phyloP scores from a whole-genome alignment of 176 grass and related monocot species.

The Cenchrus purpureus region DNA sequence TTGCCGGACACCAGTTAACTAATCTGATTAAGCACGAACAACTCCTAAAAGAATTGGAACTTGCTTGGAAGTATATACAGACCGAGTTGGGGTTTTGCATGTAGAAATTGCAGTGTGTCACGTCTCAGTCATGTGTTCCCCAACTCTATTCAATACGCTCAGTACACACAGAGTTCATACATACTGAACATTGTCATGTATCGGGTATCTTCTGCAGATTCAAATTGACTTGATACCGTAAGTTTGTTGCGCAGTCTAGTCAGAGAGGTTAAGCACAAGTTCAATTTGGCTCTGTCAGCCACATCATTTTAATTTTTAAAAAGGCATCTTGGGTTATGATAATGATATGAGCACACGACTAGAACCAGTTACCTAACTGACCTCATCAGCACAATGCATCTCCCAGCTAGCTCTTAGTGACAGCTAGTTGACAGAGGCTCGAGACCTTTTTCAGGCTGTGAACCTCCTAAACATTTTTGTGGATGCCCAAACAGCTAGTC shows the following conservation, averaged over 20 bases:
- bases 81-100: neutral
- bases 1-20: neutral
- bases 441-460: neutral
- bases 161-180: neutral
- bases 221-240: neutral
- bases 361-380: constrained; percentile 18
- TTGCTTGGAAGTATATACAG: neutral
- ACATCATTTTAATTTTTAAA: neutral
- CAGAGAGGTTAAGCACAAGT: neutral
- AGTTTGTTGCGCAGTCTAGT: neutral
- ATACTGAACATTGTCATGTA: neutral
- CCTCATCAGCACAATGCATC: neutral
- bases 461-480: neutral
- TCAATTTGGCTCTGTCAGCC: neutral
- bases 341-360: neutral
- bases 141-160: neutral
- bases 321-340: neutral
- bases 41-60: neutral
- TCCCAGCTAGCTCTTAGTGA: neutral
- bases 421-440: constrained; percentile 1
- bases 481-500: neutral
- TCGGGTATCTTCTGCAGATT: neutral
- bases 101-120: neutral
- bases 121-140: neutral
- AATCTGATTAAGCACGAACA: neutral